phyloP scores from a whole-genome alignment of 352 stramenopile genomes.

The Pelagophyceae sp. region DNA sequence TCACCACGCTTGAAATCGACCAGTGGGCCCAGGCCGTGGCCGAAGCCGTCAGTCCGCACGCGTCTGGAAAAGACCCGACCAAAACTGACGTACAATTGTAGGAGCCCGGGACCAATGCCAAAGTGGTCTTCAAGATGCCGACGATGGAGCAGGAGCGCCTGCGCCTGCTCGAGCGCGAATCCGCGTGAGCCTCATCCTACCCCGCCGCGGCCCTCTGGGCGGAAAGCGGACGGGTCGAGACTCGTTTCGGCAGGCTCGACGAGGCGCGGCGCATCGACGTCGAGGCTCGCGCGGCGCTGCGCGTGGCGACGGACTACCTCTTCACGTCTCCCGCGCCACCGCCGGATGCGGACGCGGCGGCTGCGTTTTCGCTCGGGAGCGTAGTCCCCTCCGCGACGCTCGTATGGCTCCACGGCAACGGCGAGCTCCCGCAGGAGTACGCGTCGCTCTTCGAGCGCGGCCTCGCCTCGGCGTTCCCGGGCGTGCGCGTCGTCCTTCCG shows the following conservation, averaged over 20 bases:
- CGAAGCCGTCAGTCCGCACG: too few species aligned
- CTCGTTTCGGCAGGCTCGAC: not conserved
- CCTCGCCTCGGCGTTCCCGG: not conserved
- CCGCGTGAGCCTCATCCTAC: not conserved
- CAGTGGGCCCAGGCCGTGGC: not conserved
- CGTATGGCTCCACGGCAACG: slow-evolving; percentile 13
- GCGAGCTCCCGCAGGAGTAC: slow-evolving; percentile 15
- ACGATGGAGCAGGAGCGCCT: not conserved
- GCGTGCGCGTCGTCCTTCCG: not conserved
- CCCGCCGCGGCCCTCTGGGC: too few species aligned
- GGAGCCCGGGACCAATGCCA: not conserved
- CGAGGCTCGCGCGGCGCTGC: not conserved
- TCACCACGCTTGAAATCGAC: not conserved
- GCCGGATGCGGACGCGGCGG: not conserved
- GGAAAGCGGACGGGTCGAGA: too few species aligned
- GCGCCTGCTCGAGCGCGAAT: not conserved
- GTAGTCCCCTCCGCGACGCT: not conserved
- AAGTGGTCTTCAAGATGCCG: not conserved
- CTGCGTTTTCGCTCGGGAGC: not conserved
- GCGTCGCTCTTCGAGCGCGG: not conserved
- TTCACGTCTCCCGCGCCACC: not conserved
- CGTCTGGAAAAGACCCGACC: too few species aligned
- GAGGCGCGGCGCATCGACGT: not conserved
- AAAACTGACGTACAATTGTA: too few species aligned
- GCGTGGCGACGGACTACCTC: not conserved